Conservation (phyloP, 495 filamentous ascomycete species). For the Talaromyces wortmannii region DNA sequence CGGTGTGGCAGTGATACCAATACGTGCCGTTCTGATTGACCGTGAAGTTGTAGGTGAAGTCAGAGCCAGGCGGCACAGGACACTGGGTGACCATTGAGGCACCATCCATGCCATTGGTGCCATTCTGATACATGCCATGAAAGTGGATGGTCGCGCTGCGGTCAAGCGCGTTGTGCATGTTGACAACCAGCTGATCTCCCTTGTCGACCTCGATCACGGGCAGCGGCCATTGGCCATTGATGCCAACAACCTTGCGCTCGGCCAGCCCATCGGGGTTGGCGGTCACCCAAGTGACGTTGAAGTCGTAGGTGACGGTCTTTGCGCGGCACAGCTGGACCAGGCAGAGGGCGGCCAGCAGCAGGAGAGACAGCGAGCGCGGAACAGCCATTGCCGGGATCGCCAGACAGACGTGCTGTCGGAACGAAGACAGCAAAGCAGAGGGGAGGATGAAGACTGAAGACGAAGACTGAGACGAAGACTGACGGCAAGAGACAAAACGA, state of each 20-base stretch:
- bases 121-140: constrained; percentile 71
- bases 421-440: too few species aligned
- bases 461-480: too few species aligned
- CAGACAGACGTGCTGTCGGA: constrained; percentile 7
- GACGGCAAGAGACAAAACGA: too few species aligned
- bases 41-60: constrained; percentile 71
- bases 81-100: constrained; percentile 64
- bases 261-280: constrained; percentile 71
- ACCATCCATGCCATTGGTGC: constrained; percentile 69
- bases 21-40: constrained; percentile 72
- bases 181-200: constrained; percentile 66
- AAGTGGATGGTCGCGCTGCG: constrained; percentile 68
- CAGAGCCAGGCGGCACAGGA: constrained; percentile 52
- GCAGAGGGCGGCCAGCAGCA: background rate
- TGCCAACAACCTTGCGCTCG: constrained; percentile 64
- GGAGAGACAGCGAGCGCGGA: background rate
- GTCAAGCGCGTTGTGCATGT: constrained; percentile 67
- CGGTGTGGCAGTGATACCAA: constrained; percentile 76
- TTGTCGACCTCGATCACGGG: constrained; percentile 61
- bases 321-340: constrained; percentile 19
- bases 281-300: constrained; percentile 72
- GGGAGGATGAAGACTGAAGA: too few species aligned
- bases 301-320: constrained; percentile 67
- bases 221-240: constrained; percentile 76
- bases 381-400: constrained; percentile 10